Percentiles rank a stretch among this genome's conserved stretches.
Conservation (phyloP, 108 stramenopile genomes). For the Licmophora abbreviata region DNA sequence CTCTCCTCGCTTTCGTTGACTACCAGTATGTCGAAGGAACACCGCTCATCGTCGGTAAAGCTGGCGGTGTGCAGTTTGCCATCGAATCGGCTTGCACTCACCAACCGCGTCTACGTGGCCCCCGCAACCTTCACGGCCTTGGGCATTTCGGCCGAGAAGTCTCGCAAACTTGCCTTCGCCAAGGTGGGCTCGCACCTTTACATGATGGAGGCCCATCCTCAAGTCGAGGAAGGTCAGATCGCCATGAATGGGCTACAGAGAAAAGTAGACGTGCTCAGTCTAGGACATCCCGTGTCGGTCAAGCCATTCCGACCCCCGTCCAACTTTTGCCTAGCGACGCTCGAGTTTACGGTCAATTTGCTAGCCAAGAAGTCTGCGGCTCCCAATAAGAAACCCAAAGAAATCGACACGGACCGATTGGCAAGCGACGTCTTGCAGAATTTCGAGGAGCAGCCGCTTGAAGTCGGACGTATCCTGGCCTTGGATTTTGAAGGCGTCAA, state of each 20-base stretch:
- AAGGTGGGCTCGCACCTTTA: constrained; percentile 63
- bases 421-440: constrained; percentile 54
- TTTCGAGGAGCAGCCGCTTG: constrained; percentile 72
- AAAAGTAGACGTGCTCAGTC: constrained; percentile 47
- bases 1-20: too few relatives aligned
- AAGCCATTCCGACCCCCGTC: constrained; percentile 45
- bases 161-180: constrained; percentile 28
- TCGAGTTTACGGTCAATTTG: constrained; percentile 66
- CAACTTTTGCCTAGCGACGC: constrained; percentile 47
- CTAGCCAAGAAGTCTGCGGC: constrained; percentile 47
- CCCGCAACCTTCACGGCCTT: constrained; percentile 38
- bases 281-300: constrained; percentile 45
- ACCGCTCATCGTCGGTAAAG: constrained; percentile 21
- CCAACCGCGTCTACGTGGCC: constrained; percentile 78
- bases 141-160: constrained; percentile 15
- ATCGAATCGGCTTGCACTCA: constrained; percentile 75
- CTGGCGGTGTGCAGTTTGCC: constrained; percentile 78
- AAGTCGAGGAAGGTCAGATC: constrained; percentile 57
- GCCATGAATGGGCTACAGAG: constrained; percentile 83
- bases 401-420: constrained; percentile 78
- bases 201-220: constrained; percentile 53
- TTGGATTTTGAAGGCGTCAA: constrained; percentile 90
- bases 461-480: constrained; percentile 59
- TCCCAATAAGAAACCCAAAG: constrained; percentile 37
- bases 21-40: constrained; percentile 10